Evolutionary conservation across 768 basidiomycete species (phyloP), one percentile per base, ranked within the genome.

Genomic region (Kwoniella botswanensis): DNA sequence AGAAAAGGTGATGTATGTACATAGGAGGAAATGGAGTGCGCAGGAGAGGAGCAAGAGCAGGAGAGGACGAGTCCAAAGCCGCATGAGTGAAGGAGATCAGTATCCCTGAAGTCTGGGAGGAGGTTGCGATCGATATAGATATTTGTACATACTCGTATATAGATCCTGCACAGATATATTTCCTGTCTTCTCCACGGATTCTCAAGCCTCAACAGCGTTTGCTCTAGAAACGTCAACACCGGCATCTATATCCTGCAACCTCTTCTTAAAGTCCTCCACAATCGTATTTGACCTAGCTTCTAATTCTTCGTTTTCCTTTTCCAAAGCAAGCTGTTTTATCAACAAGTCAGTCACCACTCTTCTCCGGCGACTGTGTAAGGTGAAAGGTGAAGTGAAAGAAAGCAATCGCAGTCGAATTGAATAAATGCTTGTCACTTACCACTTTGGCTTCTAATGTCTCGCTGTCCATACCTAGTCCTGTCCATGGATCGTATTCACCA

Each of bases 381-480:
- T n/a, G n/a, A n/a, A n/a, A n/a, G n/a, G n/a, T n/a, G n/a, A n/a
- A n/a, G n/a, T n/a, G n/a, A n/a, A n/a, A n/a, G n/a, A n/a, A n/a
- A n/a, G n/a, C n/a, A n/a, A n/a, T n/a, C n/a, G n/a, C n/a, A n/a
- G n/a, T n/a, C n/a, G n/a, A n/a, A n/a, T n/a, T n/a, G n/a, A n/a
- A n/a, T n/a, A n/a, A n/a, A n/a, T n/a, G n/a, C n/a, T n/a, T 35
- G 35, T 35, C 35, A 63, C 78, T 71, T 50, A 80, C 79, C 65
- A 80, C 77, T 70, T 77, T 78, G n/a, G 74, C 71, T 58, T 80
- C 79, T 22, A 80, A 63, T 0, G 71, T 74, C 59, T 78, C 79
- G 2, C 68, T 71, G 52, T 74, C 74, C 63, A 72, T 71, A 15
- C 79, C 79, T 41, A 80, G 54, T 18, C 76, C 77, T 46, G 64